Conservation (phyloP, 2,329 filamentous ascomycete genomes). For the Cladosporium sp. region DNA sequence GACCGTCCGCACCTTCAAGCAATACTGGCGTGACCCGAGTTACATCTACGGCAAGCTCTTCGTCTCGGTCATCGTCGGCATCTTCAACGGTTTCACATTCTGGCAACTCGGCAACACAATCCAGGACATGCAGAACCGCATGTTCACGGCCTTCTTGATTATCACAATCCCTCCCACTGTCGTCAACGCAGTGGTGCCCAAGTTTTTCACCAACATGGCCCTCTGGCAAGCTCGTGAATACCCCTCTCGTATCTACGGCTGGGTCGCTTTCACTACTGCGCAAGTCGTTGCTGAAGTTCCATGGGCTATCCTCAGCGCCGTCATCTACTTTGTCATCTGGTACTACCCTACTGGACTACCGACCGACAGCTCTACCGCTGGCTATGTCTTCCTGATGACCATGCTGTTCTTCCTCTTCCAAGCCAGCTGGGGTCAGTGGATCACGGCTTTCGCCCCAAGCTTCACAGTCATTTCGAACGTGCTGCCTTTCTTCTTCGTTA, state of each 20-base stretch:
- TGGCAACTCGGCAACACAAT: slow-evolving; percentile 66
- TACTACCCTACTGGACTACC: slow-evolving; percentile 75
- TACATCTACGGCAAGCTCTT: slow-evolving; percentile 79
- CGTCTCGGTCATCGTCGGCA: slow-evolving; percentile 66
- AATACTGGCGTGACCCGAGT: slow-evolving; percentile 74
- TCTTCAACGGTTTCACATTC: slow-evolving; percentile 81
- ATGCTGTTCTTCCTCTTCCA: slow-evolving; percentile 77
- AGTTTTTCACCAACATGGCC: slow-evolving; percentile 71
- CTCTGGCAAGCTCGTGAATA: slow-evolving; percentile 74
- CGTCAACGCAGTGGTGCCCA: slow-evolving; percentile 73
- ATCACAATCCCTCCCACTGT: slow-evolving; percentile 64
- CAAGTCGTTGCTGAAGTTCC: slow-evolving; percentile 74
- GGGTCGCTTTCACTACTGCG: slow-evolving; percentile 73
- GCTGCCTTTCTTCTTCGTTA: slow-evolving; percentile 78
- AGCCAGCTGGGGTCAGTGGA: slow-evolving; percentile 78
- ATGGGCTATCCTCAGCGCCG: slow-evolving; percentile 61
- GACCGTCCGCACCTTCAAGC: slow-evolving; percentile 67
- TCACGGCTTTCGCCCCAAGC: slow-evolving; percentile 75
- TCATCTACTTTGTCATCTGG: slow-evolving; percentile 74
- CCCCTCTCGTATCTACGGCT: slow-evolving; percentile 73
- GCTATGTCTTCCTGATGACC: slow-evolving; percentile 77
- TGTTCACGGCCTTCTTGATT: slow-evolving; percentile 70
- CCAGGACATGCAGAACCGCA: slow-evolving; percentile 71
- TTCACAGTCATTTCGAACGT: slow-evolving; percentile 77
- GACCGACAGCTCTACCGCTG: slow-evolving; percentile 61